Base-by-base conservation (phyloP, 2,329 filamentous ascomycete species). In the Aureobasidium sp. region DNA sequence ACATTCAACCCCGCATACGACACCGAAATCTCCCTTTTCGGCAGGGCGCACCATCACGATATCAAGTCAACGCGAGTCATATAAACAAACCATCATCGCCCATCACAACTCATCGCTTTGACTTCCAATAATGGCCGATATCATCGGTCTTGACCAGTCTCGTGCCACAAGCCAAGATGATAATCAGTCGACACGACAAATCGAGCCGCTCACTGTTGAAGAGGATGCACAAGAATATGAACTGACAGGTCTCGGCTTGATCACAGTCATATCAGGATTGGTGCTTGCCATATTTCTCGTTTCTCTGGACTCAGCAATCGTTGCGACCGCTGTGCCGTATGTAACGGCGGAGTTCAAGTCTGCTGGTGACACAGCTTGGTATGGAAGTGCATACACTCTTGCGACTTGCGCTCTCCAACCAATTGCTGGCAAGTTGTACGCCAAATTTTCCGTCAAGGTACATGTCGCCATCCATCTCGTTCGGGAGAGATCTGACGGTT, bases 361-460 rank as follows among this genome's bases (percentile, higher is more conserved):
- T n/a, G 67, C 77, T 0, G 66, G 73, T 27, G 70, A 78, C 25
- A 73, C 77, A 4, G 70, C 70, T 22, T 78, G 76, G 76, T 73
- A 73, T 61, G 70, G 68, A 9, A 70, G 67, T 11, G 72, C 76
- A 1, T 81, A 78, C 67, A 73, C 78, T 63, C 70, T 82, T 59
- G 78, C 77, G 0, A 65, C 73, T 22, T 73, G 73, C 8, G 70
- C 74, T 2, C 77, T 81, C 59, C 78, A 81, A 60, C 73, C 77
- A 1, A 70, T 73, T 0, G 76, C 74, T 65, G 80, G 80, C 78
- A 62, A 66, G 75, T 2, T 82, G 77, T 69, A 79, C 75, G 51
- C 80, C 74, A 67, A 77, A 76, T 63, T 67, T 70, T 3, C 68
- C 74, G 9, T 78, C 78, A 66, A 66, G 61, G 11, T 51, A 37